Percentiles rank a stretch among this genome's conserved stretches.
phyloP scores from a whole-genome alignment of 805 yeast species.

The Vanderwaltozyma yarrowii region DNA sequence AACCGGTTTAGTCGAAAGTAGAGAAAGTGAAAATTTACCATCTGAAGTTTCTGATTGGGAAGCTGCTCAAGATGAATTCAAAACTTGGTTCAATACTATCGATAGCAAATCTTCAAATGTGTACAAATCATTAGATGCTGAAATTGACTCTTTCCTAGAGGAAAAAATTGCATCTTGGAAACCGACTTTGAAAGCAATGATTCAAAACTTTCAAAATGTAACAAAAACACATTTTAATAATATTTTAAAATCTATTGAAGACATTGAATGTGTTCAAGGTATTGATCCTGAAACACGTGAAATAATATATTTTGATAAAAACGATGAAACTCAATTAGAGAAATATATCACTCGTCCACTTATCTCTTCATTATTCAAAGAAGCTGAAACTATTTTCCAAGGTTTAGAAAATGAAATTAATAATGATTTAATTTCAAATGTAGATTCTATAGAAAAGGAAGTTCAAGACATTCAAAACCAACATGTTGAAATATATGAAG shows the following conservation, averaged over 20 bases:
- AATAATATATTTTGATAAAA: constrained; percentile 26
- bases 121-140: constrained; percentile 29
- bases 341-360: constrained; percentile 37
- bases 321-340: constrained; percentile 28
- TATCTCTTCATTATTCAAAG: constrained; percentile 28
- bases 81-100: constrained; percentile 30
- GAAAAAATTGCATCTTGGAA: constrained; percentile 20
- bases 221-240: constrained; percentile 20
- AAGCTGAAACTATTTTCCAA: constrained; percentile 5
- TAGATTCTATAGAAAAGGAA: constrained; percentile 28
- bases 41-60: constrained; percentile 1
- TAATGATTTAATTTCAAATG: constrained; percentile 21
- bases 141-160: constrained; percentile 26
- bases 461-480: constrained; percentile 32
- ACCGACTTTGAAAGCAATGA: constrained; percentile 26
- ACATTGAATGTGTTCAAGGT: constrained; percentile 30
- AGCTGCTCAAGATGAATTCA: constrained; percentile 26
- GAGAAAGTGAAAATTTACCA: not conserved
- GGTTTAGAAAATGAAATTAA: constrained; percentile 27
- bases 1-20: not conserved
- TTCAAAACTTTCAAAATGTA: constrained; percentile 26
- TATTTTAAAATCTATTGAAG: constrained; percentile 28
- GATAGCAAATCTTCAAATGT: constrained; percentile 32
- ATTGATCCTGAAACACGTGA: constrained; percentile 26
- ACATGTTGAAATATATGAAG: constrained; percentile 59